Base-by-base conservation (phyloP, 192 early-diverging fungal genomes). In the Chytriomyces sp. region DNA sequence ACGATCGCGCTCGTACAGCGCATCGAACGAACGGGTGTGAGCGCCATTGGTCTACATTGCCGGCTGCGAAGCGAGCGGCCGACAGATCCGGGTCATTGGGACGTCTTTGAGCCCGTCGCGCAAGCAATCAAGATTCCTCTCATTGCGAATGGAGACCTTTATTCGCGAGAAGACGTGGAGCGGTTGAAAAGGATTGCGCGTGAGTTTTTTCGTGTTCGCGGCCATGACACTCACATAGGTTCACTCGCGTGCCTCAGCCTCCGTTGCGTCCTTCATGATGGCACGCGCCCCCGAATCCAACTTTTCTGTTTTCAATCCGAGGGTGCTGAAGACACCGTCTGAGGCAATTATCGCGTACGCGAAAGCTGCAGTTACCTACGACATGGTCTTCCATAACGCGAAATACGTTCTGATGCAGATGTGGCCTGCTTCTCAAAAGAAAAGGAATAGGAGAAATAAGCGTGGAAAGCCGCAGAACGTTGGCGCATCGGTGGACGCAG, bases 101-200 rank as follows among this genome's bases (percentile, higher is more conserved):
- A 91, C 36, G 81, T 89, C 36, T 89, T 98, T 41, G 83, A 88
- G 62, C 81, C 83, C 39, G 84, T 98, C 22, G 87, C 89, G 8
- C 75, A 91, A 2, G 84, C 88, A 4, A 74, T 95, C 4, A 64
- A 49, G 6, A 86, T 86, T 39, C 84, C 86, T 0, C 82, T 99
- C 36, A 92, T 97, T 62, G 93, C 93, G 0, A 99, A 99, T 78
- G 96, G 96, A 8, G 96, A 99, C 79, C 76, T 97, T 5, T 92
- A 82, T 57, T 70, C 82, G 34, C 83, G 82, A 37, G 78, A 75
- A 1, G 91, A 96, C 70, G 79, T 92, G 55, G 70, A 80, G 31
- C 78, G 77, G 60, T 80, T 91, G 6, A 88, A 77, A 59, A 80
- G 87, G 39, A 49, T 59, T 58, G 73, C 73, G 3, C 73, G 73